Conservation (phyloP, 169 alveolate genomes). For the Plasmodium adleri region DNA sequence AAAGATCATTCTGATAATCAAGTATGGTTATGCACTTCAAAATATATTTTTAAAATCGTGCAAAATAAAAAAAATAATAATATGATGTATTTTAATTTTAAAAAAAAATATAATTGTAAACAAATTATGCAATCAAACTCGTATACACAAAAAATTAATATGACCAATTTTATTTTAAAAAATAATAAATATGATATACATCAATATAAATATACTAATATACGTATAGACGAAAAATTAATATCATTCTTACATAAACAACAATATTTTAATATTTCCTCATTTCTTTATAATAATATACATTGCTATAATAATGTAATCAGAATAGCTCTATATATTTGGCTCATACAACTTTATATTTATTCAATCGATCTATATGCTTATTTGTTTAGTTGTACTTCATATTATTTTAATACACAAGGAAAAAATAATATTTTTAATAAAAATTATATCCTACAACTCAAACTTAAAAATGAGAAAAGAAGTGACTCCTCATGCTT, state of each 20-base stretch:
- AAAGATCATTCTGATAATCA: conserved; percentile 64
- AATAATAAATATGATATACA: conserved; percentile 70
- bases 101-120: conserved; percentile 31
- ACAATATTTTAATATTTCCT: conserved; percentile 54
- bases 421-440: not conserved
- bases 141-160: conserved; percentile 22
- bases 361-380: conserved; percentile 56
- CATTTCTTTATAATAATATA: conserved; percentile 53
- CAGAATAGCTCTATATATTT: conserved; percentile 47
- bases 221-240: conserved; percentile 54
- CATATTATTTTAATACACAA: not conserved
- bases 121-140: conserved; percentile 25
- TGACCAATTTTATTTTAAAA: conserved; percentile 42
- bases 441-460: not conserved
- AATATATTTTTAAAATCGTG: conserved; percentile 63
- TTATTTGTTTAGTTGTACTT: conserved; percentile 25
- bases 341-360: conserved; percentile 62
- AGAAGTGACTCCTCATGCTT: not conserved
- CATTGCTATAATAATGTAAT: conserved; percentile 46
- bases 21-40: conserved; percentile 75
- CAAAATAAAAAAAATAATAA: conserved; percentile 37
- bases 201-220: conserved; percentile 58
- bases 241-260: conserved; percentile 67
- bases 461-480: not conserved
- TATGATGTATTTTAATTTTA: conserved; percentile 5